These are phyloP conservation scores for Metschnikowia cerradonensis DNA, from an alignment of 805 yeast genomes.

Conservation along the genomic window DNA sequence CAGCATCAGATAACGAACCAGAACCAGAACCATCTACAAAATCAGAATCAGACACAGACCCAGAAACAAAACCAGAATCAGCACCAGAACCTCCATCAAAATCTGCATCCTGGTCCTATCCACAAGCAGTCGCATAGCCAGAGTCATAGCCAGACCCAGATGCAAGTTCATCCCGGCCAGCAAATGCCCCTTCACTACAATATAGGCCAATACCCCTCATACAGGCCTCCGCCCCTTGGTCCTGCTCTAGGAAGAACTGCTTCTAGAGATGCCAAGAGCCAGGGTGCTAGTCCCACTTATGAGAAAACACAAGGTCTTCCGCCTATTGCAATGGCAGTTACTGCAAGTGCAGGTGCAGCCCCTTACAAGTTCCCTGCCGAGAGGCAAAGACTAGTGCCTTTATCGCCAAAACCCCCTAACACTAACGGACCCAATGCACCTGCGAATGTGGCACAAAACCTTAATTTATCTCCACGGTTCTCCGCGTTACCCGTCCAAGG, in stretches of 20 bases:
- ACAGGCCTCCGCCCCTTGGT: neutral
- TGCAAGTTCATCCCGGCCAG: neutral
- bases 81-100: neutral
- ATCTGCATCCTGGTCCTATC: neutral
- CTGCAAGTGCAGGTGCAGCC: neutral
- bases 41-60: neutral
- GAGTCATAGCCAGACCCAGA: neutral
- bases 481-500: slow-evolving; percentile 17
- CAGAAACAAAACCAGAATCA: neutral
- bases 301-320: neutral
- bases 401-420: slow-evolving; percentile 8
- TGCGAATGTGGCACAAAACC: slow-evolving; percentile 5
- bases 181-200: neutral
- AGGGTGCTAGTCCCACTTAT: neutral
- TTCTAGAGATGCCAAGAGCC: neutral
- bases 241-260: neutral
- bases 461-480: slow-evolving; percentile 8
- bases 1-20: neutral
- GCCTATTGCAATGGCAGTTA: neutral
- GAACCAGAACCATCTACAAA: neutral
- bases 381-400: slow-evolving; percentile 4
- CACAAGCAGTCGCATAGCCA: neutral
- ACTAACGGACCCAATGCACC: neutral
- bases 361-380: slow-evolving; percentile 4
- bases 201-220: neutral